Evolutionary conservation across 208 protist genomes (phyloP), one percentile per base, ranked within the genome.

Genomic region (Crithidia expoeki): DNA sequence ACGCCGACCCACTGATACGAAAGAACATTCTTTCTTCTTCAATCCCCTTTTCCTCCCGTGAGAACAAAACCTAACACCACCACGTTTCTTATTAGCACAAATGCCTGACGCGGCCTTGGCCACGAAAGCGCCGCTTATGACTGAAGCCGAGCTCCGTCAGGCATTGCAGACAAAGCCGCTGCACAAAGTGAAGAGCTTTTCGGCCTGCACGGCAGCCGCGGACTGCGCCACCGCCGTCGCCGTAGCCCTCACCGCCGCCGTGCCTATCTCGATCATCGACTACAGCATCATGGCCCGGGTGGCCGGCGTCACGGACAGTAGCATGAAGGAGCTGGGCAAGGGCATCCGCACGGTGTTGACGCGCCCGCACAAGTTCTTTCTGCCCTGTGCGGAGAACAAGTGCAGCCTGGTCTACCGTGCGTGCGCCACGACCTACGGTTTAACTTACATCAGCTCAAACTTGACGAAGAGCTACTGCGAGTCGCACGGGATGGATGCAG

Each of bases 251-350:
- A 86, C 80, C 2, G 90, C 90, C 2, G 85, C 87, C 0, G 81
- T 95, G 49, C 90, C 90, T 19, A 92, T 95, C 58, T 95, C 90
- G 30, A 91, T 95, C 65, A 89, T 95, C 62, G 90, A 95, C 77
- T 95, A 95, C 76, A 92, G 85, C 38, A 95, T 95, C 55, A 95
- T 95, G 85, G 80, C 90, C 0, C 83, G 88, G 44, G 87, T 95
- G 21, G 85, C 87, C 7, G 87, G 90, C 19, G 78, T 89, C 25
- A 82, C 90, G 49, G 71, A 90, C 56, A 95, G 87, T 70, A 93
- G 85, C 75, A 66, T 86, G 34, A 73, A 81, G 42, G 90, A 93
- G 69, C 47, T 95, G 7, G 59, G 71, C 30, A 76, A 80, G 40
- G 90, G 90, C 42, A 76, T 85, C 32, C 77, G 73, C 25, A 95